Percentiles rank a stretch among this genome's conserved stretches.
Conservation (phyloP, 495 filamentous ascomycete species). For the Margaritispora aquatica region DNA sequence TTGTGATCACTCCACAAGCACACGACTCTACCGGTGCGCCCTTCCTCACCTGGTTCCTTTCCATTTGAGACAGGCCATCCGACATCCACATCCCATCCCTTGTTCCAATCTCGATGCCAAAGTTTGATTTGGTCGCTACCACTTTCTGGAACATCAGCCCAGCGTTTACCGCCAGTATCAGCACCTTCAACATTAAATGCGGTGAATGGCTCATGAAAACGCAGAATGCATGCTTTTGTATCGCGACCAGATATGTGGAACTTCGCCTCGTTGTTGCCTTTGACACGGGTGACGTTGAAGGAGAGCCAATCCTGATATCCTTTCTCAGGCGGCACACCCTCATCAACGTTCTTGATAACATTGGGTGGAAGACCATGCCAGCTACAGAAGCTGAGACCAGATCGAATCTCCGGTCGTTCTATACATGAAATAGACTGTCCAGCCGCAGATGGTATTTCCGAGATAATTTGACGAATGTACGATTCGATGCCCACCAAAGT, state of each 20-base stretch:
- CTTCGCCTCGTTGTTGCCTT: conserved; percentile 35
- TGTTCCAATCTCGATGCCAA: conserved; percentile 71
- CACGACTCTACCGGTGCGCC: conserved; percentile 61
- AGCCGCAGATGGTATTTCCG: conserved; percentile 61
- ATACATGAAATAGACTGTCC: conserved; percentile 54
- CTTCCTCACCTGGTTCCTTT: conserved; percentile 20
- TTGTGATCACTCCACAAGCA: conserved; percentile 92
- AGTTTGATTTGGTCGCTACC: conserved; percentile 43
- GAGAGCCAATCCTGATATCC: conserved; percentile 53
- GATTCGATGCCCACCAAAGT: conserved; percentile 65
- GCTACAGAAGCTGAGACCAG: conserved; percentile 55
- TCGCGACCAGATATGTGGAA: conserved; percentile 59
- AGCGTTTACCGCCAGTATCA: conserved; percentile 45
- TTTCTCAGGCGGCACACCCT: conserved; percentile 38
- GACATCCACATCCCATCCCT: conserved; percentile 69
- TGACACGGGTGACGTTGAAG: conserved; percentile 48
- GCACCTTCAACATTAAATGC: conserved; percentile 55
- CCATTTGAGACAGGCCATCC: conserved; percentile 43
- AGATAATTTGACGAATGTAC: conserved; percentile 62
- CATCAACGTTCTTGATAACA: conserved; percentile 36
- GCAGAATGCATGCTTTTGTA: conserved; percentile 63
- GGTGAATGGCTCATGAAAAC: conserved; percentile 55
- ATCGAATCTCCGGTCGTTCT: conserved; percentile 10
- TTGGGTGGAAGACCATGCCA: conserved; percentile 64
- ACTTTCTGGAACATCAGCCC: conserved; percentile 43